Percentiles rank a stretch among this genome's conserved stretches.
Conservation (phyloP, 2,329 filamentous ascomycete genomes). For the Cladosporium sp. region DNA sequence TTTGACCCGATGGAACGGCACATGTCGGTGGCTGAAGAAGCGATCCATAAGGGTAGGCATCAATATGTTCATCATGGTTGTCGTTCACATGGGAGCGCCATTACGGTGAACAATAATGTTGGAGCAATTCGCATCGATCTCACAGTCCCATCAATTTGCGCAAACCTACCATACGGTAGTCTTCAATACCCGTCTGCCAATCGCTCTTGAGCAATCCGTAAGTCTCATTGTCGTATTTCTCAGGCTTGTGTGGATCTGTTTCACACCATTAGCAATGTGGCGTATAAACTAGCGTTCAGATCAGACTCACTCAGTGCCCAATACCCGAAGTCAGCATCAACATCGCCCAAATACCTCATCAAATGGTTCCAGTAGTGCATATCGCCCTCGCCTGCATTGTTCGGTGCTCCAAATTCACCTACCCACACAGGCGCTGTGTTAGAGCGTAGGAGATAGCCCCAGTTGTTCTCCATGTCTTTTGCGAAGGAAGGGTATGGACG, state of each 20-base stretch:
- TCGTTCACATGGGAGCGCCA: too few species aligned
- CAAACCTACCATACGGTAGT: slow-evolving; percentile 24
- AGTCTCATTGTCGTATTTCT: slow-evolving; percentile 52
- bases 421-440: slow-evolving; percentile 62
- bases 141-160: slow-evolving; percentile 20
- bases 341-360: slow-evolving; percentile 59
- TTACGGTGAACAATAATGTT: too few species aligned
- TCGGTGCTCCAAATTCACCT: slow-evolving; percentile 61
- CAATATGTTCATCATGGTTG: too few species aligned
- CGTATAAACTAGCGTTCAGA: too few species aligned
- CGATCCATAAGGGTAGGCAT: too few species aligned
- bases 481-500: slow-evolving; percentile 61
- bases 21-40: too few species aligned
- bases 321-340: slow-evolving; percentile 51
- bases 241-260: slow-evolving; percentile 56
- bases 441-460: slow-evolving; percentile 59
- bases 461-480: slow-evolving; percentile 59
- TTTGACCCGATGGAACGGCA: too few species aligned
- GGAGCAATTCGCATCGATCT: background rate
- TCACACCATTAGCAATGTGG: too few species aligned
- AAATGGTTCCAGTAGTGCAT: slow-evolving; percentile 64
- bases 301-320: slow-evolving; percentile 55
- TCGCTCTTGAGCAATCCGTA: slow-evolving; percentile 61
- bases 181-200: slow-evolving; percentile 49
- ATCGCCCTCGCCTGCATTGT: slow-evolving; percentile 51